Conservation (phyloP, 306 rosid genomes). For the Rosa rugosa region DNA sequence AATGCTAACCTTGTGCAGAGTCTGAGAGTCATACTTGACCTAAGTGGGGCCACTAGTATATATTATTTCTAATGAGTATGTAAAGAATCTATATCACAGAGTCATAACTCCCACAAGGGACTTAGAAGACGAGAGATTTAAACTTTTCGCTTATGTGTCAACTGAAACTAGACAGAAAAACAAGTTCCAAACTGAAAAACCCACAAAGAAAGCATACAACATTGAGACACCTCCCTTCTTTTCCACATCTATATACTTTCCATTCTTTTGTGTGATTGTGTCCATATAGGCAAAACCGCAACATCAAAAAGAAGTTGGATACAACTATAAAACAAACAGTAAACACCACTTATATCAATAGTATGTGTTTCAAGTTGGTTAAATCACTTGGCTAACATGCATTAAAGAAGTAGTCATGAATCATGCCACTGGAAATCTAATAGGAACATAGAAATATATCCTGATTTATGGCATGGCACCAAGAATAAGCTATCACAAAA, state of each 20-base stretch:
- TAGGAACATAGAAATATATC: neutral
- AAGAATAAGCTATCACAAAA: neutral
- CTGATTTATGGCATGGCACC: neutral
- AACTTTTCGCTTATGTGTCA: neutral
- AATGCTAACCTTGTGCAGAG: slow-evolving; percentile 62
- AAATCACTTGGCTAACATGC: neutral
- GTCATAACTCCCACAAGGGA: slow-evolving; percentile 4
- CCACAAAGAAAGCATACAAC: neutral
- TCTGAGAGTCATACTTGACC: slow-evolving; percentile 48
- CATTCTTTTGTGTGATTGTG: neutral
- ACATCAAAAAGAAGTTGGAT: neutral
- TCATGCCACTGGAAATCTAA: neutral
- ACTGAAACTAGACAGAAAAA: neutral
- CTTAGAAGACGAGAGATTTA: slow-evolving; percentile 1
- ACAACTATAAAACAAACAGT: neutral
- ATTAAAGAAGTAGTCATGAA: neutral
- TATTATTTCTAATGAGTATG: slow-evolving; percentile 25
- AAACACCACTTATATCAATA: no score
- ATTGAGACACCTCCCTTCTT: neutral
- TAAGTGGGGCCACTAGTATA: slow-evolving; percentile 41
- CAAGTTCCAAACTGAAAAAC: neutral
- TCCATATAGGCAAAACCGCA: neutral
- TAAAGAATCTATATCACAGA: neutral
- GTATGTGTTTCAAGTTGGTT: neutral
- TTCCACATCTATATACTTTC: neutral